phyloP scores from a whole-genome alignment of 768 basidiomycete species.

The Mycena belliarum region DNA sequence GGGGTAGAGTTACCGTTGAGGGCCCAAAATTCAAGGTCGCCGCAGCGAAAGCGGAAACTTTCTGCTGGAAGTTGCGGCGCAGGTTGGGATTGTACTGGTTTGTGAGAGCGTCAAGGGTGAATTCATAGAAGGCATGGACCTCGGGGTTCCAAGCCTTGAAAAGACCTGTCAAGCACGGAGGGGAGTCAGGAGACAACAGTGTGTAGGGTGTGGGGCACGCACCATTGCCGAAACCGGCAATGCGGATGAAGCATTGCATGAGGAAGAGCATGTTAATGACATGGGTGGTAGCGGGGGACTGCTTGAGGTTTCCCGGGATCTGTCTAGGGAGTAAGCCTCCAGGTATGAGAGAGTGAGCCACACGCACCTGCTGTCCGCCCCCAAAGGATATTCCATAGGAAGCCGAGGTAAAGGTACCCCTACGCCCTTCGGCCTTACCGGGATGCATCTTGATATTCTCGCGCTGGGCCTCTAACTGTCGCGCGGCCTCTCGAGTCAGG shows the following conservation, averaged over 20 bases:
- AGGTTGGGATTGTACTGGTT: neutral
- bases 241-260: neutral
- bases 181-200: neutral
- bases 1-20: neutral
- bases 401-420: neutral
- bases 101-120: neutral
- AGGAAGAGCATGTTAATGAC: neutral
- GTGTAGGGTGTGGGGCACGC: neutral
- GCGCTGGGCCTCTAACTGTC: neutral
- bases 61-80: neutral
- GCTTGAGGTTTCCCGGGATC: neutral
- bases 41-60: neutral
- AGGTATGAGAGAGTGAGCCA: neutral
- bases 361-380: neutral
- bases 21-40: neutral
- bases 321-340: neutral
- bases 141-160: neutral
- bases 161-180: neutral
- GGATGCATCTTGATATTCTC: neutral
- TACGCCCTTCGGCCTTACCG: neutral
- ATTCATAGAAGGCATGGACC: neutral
- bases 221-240: neutral
- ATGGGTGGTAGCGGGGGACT: neutral
- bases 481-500: neutral
- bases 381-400: neutral